These are phyloP conservation scores for Sanghuangporus baumii DNA, from an alignment of 1,284 basidiomycete genomes.

Conservation along the genomic window DNA sequence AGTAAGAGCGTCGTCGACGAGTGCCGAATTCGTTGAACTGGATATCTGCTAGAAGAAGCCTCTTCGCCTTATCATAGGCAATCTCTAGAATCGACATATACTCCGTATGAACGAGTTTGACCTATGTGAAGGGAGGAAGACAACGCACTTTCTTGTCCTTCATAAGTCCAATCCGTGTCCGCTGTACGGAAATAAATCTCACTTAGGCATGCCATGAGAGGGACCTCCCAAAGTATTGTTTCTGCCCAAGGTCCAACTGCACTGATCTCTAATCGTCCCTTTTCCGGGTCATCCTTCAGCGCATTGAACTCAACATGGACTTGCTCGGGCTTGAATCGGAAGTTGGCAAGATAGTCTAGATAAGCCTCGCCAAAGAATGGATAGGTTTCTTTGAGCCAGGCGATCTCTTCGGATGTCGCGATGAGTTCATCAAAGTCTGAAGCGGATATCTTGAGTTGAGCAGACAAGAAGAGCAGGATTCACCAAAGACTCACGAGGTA, in stretches of 20 bases:
- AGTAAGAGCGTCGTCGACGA: slow-evolving; percentile 76
- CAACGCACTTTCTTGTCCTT: slow-evolving; percentile 67
- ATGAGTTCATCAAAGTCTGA: slow-evolving; percentile 63
- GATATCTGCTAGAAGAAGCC: slow-evolving; percentile 67
- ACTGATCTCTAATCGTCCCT: slow-evolving; percentile 72
- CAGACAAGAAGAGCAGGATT: neutral
- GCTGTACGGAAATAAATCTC: slow-evolving; percentile 70
- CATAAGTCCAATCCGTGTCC: slow-evolving; percentile 79
- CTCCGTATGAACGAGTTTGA: neutral
- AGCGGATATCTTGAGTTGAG: neutral
- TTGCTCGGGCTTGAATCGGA: slow-evolving; percentile 80
- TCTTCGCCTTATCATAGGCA: slow-evolving; percentile 69
- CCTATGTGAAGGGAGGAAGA: slow-evolving; percentile 14
- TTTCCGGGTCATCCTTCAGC: slow-evolving; percentile 39
- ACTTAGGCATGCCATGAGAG: slow-evolving; percentile 85
- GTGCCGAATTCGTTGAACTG: slow-evolving; percentile 93
- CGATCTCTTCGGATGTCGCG: slow-evolving; percentile 59
- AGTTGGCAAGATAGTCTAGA: slow-evolving; percentile 69
- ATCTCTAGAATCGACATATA: slow-evolving; percentile 27
- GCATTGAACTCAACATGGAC: slow-evolving; percentile 68
- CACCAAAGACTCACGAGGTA: slow-evolving; percentile 53
- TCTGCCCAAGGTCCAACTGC: slow-evolving; percentile 82
- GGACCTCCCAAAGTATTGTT: slow-evolving; percentile 95
- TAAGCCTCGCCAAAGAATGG: slow-evolving; percentile 76
- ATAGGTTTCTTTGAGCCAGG: slow-evolving; percentile 66